Evolutionary conservation across 2,329 filamentous ascomycete genomes (phyloP).

Genomic region (Anisogramma anomala): DNA sequence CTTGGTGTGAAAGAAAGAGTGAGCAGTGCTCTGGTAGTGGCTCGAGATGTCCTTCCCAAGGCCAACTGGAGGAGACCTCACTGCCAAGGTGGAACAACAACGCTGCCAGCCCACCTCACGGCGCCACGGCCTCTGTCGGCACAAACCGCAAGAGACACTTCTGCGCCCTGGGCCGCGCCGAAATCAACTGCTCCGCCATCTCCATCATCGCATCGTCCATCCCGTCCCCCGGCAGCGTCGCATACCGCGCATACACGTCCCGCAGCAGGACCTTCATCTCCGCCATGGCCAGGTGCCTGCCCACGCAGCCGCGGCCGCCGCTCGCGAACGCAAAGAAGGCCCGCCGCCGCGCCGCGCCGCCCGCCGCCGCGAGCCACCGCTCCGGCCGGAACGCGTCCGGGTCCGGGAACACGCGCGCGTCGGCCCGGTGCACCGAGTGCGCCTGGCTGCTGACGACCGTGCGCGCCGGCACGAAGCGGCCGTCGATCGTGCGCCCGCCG

Average conservation of each 20-base stretch:
- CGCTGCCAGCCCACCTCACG: too few relatives aligned
- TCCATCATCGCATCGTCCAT: slow-evolving; percentile 48
- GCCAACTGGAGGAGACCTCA: too few relatives aligned
- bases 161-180: slow-evolving; percentile 48
- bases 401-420: slow-evolving; percentile 60
- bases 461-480: slow-evolving; percentile 38
- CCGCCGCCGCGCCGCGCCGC: slow-evolving; percentile 50
- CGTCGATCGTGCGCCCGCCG: slow-evolving; percentile 44
- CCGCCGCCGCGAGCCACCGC: slow-evolving; percentile 66
- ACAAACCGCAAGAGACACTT: slow-evolving; percentile 44
- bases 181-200: slow-evolving; percentile 57
- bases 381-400: slow-evolving; percentile 71
- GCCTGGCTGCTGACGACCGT: slow-evolving; percentile 51
- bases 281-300: slow-evolving; percentile 52
- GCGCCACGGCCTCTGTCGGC: too few relatives aligned
- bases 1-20: too few relatives aligned
- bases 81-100: too few relatives aligned
- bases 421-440: slow-evolving; percentile 47
- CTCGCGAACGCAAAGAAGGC: slow-evolving; percentile 55
- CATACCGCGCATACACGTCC: slow-evolving; percentile 49
- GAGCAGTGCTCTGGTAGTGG: too few relatives aligned
- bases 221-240: slow-evolving; percentile 40
- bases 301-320: slow-evolving; percentile 54
- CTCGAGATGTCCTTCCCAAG: too few relatives aligned
- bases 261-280: slow-evolving; percentile 57